Evolutionary conservation across 1,139 yeast species (phyloP).

Genomic region (Petasospora fabianii): DNA sequence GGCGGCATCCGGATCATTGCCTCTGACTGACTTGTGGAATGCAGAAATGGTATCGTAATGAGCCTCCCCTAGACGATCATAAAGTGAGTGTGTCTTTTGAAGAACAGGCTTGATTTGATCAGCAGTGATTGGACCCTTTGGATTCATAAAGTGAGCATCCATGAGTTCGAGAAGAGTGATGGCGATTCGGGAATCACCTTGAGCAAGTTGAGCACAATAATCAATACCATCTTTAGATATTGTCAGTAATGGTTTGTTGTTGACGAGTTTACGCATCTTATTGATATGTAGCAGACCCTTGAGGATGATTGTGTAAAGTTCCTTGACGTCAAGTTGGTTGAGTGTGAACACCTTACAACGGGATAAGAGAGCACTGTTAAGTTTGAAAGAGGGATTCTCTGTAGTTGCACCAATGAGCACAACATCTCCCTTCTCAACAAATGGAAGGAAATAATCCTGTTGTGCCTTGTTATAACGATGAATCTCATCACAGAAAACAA

Average conservation of each 20-base stretch:
- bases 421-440: conserved; percentile 63
- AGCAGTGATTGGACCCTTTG: conserved; percentile 7
- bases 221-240: conserved; percentile 55
- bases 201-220: conserved; percentile 72
- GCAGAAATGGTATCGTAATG: conserved; percentile 96
- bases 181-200: conserved; percentile 88
- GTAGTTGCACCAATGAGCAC: conserved; percentile 92
- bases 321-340: conserved; percentile 54
- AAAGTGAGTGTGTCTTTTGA: conserved; percentile 56
- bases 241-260: conserved; percentile 40
- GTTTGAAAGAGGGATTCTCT: conserved; percentile 90
- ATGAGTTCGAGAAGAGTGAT: conserved; percentile 69
- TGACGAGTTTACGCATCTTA: conserved; percentile 45
- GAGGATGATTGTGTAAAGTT: conserved; percentile 54
- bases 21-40: conserved; percentile 86
- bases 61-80: conserved; percentile 85
- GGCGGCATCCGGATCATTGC: conserved; percentile 86
- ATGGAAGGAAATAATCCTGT: conserved; percentile 79
- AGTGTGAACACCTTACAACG: conserved; percentile 85
- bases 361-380: conserved; percentile 83
- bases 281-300: conserved; percentile 64
- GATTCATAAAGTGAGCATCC: conserved; percentile 33
- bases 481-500: conserved; percentile 87
- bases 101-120: conserved; percentile 40
- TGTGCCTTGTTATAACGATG: conserved; percentile 88